These are phyloP conservation scores for Hypoxylon sp. DNA, from an alignment of 2,329 filamentous ascomycete species.

Conservation along the genomic window DNA sequence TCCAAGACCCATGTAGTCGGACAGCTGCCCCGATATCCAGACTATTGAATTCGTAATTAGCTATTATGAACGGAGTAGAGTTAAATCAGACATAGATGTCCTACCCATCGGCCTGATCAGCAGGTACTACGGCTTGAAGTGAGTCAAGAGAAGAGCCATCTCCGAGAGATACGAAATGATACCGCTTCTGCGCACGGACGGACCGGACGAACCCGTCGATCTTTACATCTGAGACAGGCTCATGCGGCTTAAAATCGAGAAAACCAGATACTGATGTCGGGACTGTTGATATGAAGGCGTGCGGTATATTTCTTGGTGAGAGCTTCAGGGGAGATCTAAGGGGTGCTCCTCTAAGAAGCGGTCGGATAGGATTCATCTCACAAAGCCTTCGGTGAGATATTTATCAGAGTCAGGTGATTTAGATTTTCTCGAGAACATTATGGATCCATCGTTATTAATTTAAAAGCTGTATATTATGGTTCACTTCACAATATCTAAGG, in stretches of 20 bases:
- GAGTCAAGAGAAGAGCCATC: slow-evolving; percentile 88
- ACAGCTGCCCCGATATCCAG: slow-evolving; percentile 87
- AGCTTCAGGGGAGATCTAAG: slow-evolving; percentile 37
- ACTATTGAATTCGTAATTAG: slow-evolving; percentile 64
- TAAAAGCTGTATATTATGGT: slow-evolving; percentile 23
- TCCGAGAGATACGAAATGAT: slow-evolving; percentile 86
- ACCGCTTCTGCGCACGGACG: slow-evolving; percentile 86
- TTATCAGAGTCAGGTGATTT: slow-evolving; percentile 3
- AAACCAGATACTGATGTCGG: slow-evolving; percentile 69
- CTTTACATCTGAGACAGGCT: slow-evolving; percentile 65
- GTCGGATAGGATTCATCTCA: slow-evolving; percentile 48
- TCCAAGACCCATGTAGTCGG: slow-evolving; percentile 83
- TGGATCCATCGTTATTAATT: slow-evolving; percentile 26
- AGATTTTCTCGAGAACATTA: slow-evolving; percentile 21
- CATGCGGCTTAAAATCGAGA: slow-evolving; percentile 66
- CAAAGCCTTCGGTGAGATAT: slow-evolving; percentile 20
- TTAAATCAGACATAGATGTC: slow-evolving; percentile 46
- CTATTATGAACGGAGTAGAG: slow-evolving; percentile 36
- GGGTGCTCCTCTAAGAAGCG: slow-evolving; percentile 47
- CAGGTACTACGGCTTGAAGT: slow-evolving; percentile 84
- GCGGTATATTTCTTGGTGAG: slow-evolving; percentile 31
- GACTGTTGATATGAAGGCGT: slow-evolving; percentile 52
- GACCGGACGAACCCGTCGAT: slow-evolving; percentile 87
- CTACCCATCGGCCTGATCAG: slow-evolving; percentile 81
- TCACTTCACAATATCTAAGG: slow-evolving; percentile 13